Evolutionary conservation across 805 yeast species (phyloP).

Genomic region (Vanderwaltozyma polyspora): DNA sequence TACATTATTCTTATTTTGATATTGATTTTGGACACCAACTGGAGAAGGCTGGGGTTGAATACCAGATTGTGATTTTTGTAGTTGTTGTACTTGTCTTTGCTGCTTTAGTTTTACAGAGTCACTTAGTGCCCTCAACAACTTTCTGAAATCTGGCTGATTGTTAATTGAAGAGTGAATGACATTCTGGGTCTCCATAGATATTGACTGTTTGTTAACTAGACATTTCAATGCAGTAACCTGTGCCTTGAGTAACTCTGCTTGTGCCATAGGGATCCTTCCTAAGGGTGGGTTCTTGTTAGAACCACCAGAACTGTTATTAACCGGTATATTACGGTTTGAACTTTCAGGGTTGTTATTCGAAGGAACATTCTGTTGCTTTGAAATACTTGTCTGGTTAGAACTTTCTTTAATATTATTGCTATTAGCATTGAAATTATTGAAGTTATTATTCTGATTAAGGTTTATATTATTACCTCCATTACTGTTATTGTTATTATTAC

Average conservation of each 20-base stretch:
- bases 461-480: background rate
- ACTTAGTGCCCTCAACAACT: slow-evolving; percentile 21
- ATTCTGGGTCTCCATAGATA: slow-evolving; percentile 19
- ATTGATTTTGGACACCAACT: no score
- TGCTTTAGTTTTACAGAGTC: slow-evolving; percentile 18
- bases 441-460: background rate
- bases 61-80: background rate
- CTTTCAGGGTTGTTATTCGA: background rate
- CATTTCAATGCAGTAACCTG: slow-evolving; percentile 27
- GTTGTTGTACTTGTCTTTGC: slow-evolving; percentile 3
- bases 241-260: slow-evolving; percentile 24
- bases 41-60: no score
- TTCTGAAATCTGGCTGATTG: slow-evolving; percentile 25
- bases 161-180: slow-evolving; percentile 23
- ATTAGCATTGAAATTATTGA: background rate
- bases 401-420: background rate
- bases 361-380: no score
- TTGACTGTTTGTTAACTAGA: slow-evolving; percentile 21
- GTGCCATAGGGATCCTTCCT: slow-evolving; percentile 8
- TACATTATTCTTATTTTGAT: no score
- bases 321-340: background rate
- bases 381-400: background rate
- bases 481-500: background rate
- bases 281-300: background rate
- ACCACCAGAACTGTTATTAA: background rate